Evolutionary conservation across 495 filamentous ascomycete genomes (phyloP), one percentile per base, ranked within the genome.

Genomic region (Achaetomiella virescens): DNA sequence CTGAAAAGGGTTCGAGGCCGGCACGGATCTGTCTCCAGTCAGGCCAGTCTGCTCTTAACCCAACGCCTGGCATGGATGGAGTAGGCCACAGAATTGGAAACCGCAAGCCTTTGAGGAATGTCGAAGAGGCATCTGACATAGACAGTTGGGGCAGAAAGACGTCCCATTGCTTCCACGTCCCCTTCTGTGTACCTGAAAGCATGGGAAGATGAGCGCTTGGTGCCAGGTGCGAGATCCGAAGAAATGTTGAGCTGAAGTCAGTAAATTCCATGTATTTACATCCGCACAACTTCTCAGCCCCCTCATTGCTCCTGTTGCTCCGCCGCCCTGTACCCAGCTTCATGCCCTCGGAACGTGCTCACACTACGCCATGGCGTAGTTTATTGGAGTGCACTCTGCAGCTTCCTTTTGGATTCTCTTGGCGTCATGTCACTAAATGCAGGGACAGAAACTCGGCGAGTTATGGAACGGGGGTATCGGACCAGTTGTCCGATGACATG

Each of bases 401-500:
- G 10, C 6, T 2, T 25, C 41, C n/a, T n/a, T n/a, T n/a, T n/a
- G n/a, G n/a, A 18, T 7, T 11, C 5, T 14, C 41, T 24, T 20
- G 21, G 41, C 9, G 8, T 48, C 2, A 11, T n/a, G n/a, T 2
- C 25, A 12, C 3, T 9, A 3, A 4, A 46, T 0, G 36, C 49
- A 42, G 37, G 36, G 42, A 52, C 37, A 33, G 40, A 43, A 44
- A 52, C 1, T 37, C 40, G 51, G 41, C 40, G 20, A 37, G 51
- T 44, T 54, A 25, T 31, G 27, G 11, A 35, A 31, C 25, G 38
- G 40, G 15, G 24, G 10, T 35, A n/a, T 17, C 38, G 24, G 38
- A 22, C 44, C 17, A 24, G 27, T 24, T 17, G 51, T 45, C 41
- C 51, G 41, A 54, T 12, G 18, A 18, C 41, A 1, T 6, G 18